Base-by-base conservation (phyloP, 305 asterid species). In the Vinca major region DNA sequence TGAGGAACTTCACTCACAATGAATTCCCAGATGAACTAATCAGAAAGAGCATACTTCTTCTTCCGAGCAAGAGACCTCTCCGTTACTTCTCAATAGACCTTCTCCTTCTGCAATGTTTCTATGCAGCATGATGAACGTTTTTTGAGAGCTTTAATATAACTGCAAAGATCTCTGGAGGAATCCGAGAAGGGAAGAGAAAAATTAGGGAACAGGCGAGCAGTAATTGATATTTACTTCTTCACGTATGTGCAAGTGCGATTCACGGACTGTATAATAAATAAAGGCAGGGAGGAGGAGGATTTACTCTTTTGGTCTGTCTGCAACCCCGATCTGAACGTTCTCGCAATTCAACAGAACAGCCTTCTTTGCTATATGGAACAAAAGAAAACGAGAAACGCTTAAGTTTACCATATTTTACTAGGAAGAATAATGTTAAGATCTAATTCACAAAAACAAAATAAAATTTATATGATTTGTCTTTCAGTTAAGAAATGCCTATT, bases 321-420 rank as follows among this genome's bases (percentile, higher is more conserved):
- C 74, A 62, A 62, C 71, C 65, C n/a, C 39, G 4, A 40, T 43
- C 49, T 50, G 66, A 71, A 63, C 53, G 62, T 57, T 65, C 26
- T 75, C 62, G 66, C 62, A 63, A 8, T 55, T 82, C 82, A 85
- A 75, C 95, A 88, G 58, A 85, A 87, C 3, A 81, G 72, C 72
- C 90, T 79, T 56, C 81, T 81, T 16, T 74, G 76, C 92, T 84
- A 85, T 74, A 76, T 58, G 63, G 55, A 79, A 49, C 68, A 54
- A 73, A 33, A 63, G 13, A 6, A 66, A 26, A 13, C 55, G 11
- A 19, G 55, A 43, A 16, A 14, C 65, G n/a, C 13, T 1, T 45
- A 9, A 70, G 16, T 60, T 40, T 55, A 63, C 43, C 52, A 47
- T 10, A 54, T 36, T 21, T 45, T 16, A 21, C 9, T 37, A 19